Evolutionary conservation across 768 basidiomycete genomes (phyloP).

Genomic region (Tylopilus subfusipes): DNA sequence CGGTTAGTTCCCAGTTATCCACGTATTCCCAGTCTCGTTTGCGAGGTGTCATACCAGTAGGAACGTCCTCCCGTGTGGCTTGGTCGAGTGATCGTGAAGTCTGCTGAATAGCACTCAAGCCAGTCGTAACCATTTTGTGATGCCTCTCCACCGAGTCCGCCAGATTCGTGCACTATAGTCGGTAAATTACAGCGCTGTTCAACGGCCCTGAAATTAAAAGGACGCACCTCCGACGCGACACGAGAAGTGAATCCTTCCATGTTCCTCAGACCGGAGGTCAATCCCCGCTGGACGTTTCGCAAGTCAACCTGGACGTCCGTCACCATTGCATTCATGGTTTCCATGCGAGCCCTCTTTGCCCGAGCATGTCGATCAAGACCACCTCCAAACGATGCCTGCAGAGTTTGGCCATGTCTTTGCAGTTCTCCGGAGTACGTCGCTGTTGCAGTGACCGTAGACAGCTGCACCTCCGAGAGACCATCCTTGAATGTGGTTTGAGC

Average conservation of each 20-base stretch:
- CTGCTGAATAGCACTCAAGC: conserved; percentile 48
- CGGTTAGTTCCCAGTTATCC: conserved; percentile 70
- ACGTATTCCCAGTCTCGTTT: conserved; percentile 70
- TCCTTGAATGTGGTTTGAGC: conserved; percentile 40
- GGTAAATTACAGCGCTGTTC: neutral
- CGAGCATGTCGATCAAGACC: conserved; percentile 60
- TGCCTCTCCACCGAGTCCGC: conserved; percentile 42
- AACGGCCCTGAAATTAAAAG: neutral
- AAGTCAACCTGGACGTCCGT: conserved; percentile 52
- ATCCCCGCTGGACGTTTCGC: conserved; percentile 45
- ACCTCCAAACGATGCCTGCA: conserved; percentile 44
- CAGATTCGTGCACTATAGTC: conserved; percentile 41
- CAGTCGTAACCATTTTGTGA: conserved; percentile 38
- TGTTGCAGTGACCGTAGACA: conserved; percentile 43
- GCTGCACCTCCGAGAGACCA: conserved; percentile 44
- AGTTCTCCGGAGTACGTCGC: conserved; percentile 50
- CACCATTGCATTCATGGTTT: conserved; percentile 49
- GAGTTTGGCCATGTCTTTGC: conserved; percentile 43
- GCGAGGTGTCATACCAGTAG: conserved; percentile 73
- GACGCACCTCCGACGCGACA: conserved; percentile 52
- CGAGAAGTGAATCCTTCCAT: conserved; percentile 41
- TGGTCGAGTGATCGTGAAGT: conserved; percentile 49
- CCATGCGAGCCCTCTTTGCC: conserved; percentile 66
- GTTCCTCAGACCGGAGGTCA: conserved; percentile 49
- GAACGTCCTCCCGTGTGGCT: conserved; percentile 57